A percentile compares a stretch with the other conserved stretches of the same genome.
These are phyloP conservation scores for Echinosophora koreensis DNA, from an alignment of 306 rosid genomes.

Conservation along the genomic window DNA sequence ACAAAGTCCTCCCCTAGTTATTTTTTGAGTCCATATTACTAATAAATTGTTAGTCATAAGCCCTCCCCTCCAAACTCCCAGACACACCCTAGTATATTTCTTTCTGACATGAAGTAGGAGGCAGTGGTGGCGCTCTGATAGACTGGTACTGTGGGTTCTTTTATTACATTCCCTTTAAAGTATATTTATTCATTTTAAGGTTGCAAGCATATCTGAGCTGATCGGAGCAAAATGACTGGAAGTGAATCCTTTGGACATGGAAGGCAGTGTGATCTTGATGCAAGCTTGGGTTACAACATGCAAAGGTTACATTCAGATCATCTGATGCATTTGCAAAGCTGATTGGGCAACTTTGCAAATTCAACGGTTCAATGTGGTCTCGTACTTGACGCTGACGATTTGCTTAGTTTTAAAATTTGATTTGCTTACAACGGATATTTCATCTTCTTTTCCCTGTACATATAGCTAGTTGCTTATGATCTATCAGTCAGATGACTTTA, in stretches of 20 bases:
- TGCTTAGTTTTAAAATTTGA: constrained; percentile 5
- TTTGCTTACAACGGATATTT: constrained; percentile 7
- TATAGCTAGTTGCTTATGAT: neutral
- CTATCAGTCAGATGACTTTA: neutral
- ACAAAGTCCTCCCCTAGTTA: too few species aligned
- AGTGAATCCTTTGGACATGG: constrained; percentile 46
- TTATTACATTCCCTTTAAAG: neutral
- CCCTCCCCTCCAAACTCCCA: too few species aligned
- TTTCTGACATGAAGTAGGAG: constrained; percentile 1
- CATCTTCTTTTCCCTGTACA: constrained; percentile 14
- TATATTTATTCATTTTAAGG: constrained; percentile 1
- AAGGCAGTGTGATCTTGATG: constrained; percentile 42
- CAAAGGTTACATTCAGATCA: constrained; percentile 47
- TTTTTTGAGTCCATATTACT: too few species aligned
- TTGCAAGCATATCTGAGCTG: constrained; percentile 40
- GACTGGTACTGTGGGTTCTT: neutral
- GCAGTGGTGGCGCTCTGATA: neutral
- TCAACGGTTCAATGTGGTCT: constrained; percentile 43
- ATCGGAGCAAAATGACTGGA: constrained; percentile 40
- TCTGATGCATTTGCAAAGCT: constrained; percentile 48
- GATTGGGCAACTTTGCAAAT: constrained; percentile 42
- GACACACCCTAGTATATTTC: neutral
- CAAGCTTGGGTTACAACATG: constrained; percentile 38
- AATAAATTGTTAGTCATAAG: too few species aligned
- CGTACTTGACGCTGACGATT: constrained; percentile 15